Conservation (phyloP, 108 stramenopile species). For the Cyclostephanos tholiformis region DNA sequence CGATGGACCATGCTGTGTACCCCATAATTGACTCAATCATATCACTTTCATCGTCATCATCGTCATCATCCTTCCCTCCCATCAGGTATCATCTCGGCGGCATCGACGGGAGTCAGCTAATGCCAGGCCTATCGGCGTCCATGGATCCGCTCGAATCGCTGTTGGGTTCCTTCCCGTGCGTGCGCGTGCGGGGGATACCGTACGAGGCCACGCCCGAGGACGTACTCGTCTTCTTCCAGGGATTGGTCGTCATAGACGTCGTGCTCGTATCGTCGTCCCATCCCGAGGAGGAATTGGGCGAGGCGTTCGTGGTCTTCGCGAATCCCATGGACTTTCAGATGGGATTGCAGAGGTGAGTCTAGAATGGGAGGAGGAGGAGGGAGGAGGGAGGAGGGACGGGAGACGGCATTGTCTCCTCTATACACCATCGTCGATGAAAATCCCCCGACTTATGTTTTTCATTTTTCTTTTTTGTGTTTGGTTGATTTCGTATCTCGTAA, state of each 20-base stretch:
- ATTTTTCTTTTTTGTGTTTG: constrained; percentile 10
- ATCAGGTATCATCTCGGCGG: constrained; percentile 7
- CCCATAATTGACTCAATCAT: not conserved
- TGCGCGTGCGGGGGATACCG: constrained; percentile 84
- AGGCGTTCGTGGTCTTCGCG: constrained; percentile 91
- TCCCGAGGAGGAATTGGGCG: constrained; percentile 55
- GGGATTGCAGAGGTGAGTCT: constrained; percentile 82
- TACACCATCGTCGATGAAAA: too few relatives aligned
- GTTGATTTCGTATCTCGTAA: not conserved
- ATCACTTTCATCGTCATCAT: not conserved
- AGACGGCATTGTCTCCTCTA: too few relatives aligned
- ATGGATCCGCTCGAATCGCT: constrained; percentile 86
- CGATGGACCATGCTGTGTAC: not conserved
- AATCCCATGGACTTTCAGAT: constrained; percentile 96
- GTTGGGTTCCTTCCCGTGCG: constrained; percentile 93
- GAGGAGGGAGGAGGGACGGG: too few relatives aligned
- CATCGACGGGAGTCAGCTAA: constrained; percentile 40
- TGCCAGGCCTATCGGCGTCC: constrained; percentile 67
- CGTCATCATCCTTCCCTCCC: not conserved
- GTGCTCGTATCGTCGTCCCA: constrained; percentile 56
- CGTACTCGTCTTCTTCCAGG: constrained; percentile 91
- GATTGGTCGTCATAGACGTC: constrained; percentile 92
- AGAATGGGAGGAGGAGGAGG: too few relatives aligned
- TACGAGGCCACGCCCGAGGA: constrained; percentile 94
- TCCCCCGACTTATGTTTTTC: not conserved